Conservation (phyloP, 495 filamentous ascomycete genomes). For the Aspergillus cristatus region DNA sequence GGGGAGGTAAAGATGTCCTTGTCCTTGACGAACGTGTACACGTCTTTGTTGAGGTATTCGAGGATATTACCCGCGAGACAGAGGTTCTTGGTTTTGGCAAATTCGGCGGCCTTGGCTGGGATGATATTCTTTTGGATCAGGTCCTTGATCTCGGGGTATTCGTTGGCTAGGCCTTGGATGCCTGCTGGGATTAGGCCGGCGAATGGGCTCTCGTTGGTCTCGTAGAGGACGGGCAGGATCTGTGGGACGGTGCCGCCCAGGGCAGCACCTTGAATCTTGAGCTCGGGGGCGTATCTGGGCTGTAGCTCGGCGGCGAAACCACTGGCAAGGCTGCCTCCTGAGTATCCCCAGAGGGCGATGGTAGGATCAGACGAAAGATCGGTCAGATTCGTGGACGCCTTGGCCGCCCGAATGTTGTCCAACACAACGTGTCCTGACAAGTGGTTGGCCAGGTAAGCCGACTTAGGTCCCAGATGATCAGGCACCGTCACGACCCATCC, state of each 20-base stretch:
- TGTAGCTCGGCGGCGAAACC: constrained; percentile 41
- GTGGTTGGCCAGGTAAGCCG: constrained; percentile 32
- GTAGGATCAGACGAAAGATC: constrained; percentile 11
- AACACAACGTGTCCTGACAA: constrained; percentile 38
- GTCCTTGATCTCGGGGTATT: constrained; percentile 9
- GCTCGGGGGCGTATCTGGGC: constrained; percentile 39
- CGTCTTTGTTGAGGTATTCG: constrained; percentile 11
- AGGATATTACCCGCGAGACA: constrained; percentile 11
- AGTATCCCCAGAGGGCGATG: constrained; percentile 42
- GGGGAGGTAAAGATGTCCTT: constrained; percentile 6
- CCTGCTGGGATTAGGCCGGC: constrained; percentile 10
- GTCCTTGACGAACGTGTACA: constrained; percentile 9
- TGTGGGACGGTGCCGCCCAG: constrained; percentile 32
- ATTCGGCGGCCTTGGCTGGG: constrained; percentile 7
- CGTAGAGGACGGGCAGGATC: constrained; percentile 14
- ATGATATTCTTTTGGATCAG: constrained; percentile 6
- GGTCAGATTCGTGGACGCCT: constrained; percentile 14
- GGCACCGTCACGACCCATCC: constrained; percentile 41
- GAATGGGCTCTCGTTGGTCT: constrained; percentile 12
- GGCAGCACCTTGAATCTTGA: constrained; percentile 34
- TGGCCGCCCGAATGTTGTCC: constrained; percentile 35
- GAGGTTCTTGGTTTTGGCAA: constrained; percentile 9
- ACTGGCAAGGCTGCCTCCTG: constrained; percentile 40
- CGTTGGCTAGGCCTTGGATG: constrained; percentile 15
- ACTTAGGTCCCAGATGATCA: constrained; percentile 37